Evolutionary conservation across 129 eudicot species (phyloP), one percentile per base, ranked within the genome.

Genomic region (Solidago caesia): DNA sequence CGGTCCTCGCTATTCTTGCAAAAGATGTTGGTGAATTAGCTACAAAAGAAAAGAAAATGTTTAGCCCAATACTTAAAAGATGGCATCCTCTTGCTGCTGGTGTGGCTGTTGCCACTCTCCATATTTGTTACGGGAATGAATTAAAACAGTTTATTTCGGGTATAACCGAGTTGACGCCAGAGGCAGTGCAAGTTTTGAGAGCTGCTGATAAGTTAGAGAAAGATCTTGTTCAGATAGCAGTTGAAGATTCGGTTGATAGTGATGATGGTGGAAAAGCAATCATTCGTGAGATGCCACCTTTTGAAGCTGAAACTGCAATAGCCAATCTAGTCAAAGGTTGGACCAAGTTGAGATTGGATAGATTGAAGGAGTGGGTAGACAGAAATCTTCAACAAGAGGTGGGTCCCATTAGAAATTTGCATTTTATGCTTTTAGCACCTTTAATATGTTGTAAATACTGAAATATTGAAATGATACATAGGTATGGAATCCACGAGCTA

Each of bases 81-180:
- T 95, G 99, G 99, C 94, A 95, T 80, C 97, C 99, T 6, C 85
- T 95, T 82, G 97, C 99, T 44, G 97, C 96, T 33, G 97, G 99
- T 71, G 97, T 91, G 39, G 99, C 96, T 64, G 97, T 91, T 70
- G 99, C 99, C 67, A 95, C 99, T 39, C 96, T 95, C 74, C 99
- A 95, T 69, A 85, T 88, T 74, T 95, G 99, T 82, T 95, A 88
- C 29, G 97, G 97, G 58, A 95, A 91, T 66, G 99, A 95, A 81
- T 81, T 95, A 57, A 95, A 87, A 86, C 99, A 95, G 68, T 95
- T 95, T 58, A 85, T 91, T 82, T 85, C 96, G 16, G 85, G 99
- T 56, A 88, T 95, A 71, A 85, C 89, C 2, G 97, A 95, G 73
- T 87, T 91, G 83, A 95, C 99, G 10, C 94, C 99, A 44, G 99